These are phyloP conservation scores for Vanrija sp. DNA, from an alignment of 1,284 basidiomycete species.

Conservation along the genomic window DNA sequence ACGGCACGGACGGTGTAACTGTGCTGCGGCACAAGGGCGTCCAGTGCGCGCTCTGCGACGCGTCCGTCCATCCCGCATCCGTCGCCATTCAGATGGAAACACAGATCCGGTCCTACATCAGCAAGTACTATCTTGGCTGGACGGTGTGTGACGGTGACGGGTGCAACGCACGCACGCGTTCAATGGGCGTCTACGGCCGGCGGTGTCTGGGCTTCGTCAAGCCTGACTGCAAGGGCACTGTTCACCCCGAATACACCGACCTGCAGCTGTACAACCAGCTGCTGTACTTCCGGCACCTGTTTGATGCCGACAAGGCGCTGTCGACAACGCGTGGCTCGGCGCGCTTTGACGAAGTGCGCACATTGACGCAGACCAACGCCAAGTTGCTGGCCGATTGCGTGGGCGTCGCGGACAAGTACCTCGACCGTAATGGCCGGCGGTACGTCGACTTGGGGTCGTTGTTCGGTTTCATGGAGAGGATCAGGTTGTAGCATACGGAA, in stretches of 20 bases:
- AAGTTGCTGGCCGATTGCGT: constrained; percentile 51
- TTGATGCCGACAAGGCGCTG: constrained; percentile 66
- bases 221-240: constrained; percentile 63
- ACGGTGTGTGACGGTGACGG: constrained; percentile 80
- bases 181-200: constrained; percentile 83
- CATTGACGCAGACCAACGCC: constrained; percentile 56
- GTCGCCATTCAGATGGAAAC: constrained; percentile 79
- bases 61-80: constrained; percentile 57
- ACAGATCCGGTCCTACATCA: constrained; percentile 73
- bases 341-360: constrained; percentile 59
- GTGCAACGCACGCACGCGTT: constrained; percentile 78
- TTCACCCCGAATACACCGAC: constrained; percentile 71
- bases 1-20: constrained; percentile 59
- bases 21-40: constrained; percentile 50
- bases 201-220: constrained; percentile 61
- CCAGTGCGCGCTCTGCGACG: constrained; percentile 59
- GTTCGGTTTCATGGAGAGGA: constrained; percentile 67
- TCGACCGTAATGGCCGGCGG: constrained; percentile 74
- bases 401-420: constrained; percentile 71
- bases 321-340: constrained; percentile 55
- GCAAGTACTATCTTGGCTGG: constrained; percentile 84
- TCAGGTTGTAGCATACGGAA: constrained; percentile 20
- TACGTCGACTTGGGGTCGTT: constrained; percentile 75
- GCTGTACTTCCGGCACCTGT: constrained; percentile 71
- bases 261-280: constrained; percentile 79